Percentiles rank a stretch among this genome's conserved stretches.
These are phyloP conservation scores for Colletotrichum salicis DNA, from an alignment of 2,329 filamentous ascomycete genomes.

Conservation along the genomic window DNA sequence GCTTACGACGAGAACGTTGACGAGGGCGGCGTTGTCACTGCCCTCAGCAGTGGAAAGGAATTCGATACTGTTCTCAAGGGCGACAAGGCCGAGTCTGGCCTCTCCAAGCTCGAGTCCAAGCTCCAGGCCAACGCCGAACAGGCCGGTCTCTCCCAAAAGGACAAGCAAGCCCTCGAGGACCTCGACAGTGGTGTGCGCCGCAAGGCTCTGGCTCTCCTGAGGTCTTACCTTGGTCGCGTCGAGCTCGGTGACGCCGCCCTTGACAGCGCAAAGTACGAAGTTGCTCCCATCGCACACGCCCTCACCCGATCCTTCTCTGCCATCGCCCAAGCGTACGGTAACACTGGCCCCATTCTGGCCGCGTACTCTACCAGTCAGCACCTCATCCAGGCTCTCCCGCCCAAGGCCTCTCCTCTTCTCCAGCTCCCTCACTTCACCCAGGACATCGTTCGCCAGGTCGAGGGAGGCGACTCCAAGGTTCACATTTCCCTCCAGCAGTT, in stretches of 20 bases:
- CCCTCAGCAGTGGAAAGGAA: constrained; percentile 87
- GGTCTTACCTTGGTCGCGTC: constrained; percentile 92
- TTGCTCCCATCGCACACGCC: constrained; percentile 85
- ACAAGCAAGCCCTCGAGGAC: constrained; percentile 80
- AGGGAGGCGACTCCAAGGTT: constrained; percentile 75
- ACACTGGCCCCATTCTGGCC: constrained; percentile 82
- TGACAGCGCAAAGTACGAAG: constrained; percentile 87
- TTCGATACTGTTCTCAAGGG: constrained; percentile 81
- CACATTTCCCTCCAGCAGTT: constrained; percentile 87
- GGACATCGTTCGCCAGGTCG: constrained; percentile 71
- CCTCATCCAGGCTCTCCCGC: constrained; percentile 88
- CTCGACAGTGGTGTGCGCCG: constrained; percentile 83
- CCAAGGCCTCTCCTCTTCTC: constrained; percentile 85
- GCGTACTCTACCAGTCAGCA: constrained; percentile 86
- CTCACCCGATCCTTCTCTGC: constrained; percentile 88
- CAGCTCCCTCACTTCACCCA: constrained; percentile 90
- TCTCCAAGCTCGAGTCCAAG: constrained; percentile 85
- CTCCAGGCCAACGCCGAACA: constrained; percentile 67
- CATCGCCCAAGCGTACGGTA: constrained; percentile 88
- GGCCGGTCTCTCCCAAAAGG: constrained; percentile 75
- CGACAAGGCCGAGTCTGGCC: constrained; percentile 80
- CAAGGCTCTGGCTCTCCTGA: constrained; percentile 89
- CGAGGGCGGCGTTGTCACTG: constrained; percentile 80
- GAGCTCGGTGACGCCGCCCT: constrained; percentile 83
- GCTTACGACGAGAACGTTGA: constrained; percentile 89